Evolutionary conservation across 164 flowering plant species (phyloP).

Genomic region (Magnolia sinica): DNA sequence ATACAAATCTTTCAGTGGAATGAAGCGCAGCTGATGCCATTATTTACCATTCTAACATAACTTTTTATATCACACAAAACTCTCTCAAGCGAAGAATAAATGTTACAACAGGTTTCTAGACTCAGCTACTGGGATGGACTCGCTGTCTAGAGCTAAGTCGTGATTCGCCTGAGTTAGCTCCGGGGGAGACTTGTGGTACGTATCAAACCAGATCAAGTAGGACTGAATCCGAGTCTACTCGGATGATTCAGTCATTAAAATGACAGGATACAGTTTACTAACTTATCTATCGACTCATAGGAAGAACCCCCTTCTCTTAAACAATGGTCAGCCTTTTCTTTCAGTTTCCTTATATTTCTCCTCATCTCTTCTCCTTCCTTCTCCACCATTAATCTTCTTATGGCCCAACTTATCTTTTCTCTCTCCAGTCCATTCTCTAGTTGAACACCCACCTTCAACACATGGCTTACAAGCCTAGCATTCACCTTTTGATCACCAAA

Average conservation of each 20-base stretch:
- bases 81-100: no score
- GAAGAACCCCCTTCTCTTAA: conserved; percentile 45
- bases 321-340: conserved; percentile 22
- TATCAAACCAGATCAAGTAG: no score
- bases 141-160: no score
- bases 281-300: conserved; percentile 18
- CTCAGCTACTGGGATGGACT: no score
- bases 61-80: no score
- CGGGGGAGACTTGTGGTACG: no score
- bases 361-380: conserved; percentile 41
- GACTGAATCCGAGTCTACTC: no score
- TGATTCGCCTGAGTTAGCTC: no score
- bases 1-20: no score
- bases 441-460: conserved; percentile 46
- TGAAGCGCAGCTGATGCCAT: no score
- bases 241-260: neutral
- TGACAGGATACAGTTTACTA: conserved; percentile 14
- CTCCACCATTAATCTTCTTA: conserved; percentile 31
- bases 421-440: conserved; percentile 32
- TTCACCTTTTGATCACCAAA: conserved; percentile 45
- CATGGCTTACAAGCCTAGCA: conserved; percentile 38
- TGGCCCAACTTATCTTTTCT: conserved; percentile 22
- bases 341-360: conserved; percentile 22
- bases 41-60: no score
- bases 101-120: no score